These are phyloP conservation scores for Metschnikowia henanensis DNA, from an alignment of 805 yeast species.

Conservation along the genomic window DNA sequence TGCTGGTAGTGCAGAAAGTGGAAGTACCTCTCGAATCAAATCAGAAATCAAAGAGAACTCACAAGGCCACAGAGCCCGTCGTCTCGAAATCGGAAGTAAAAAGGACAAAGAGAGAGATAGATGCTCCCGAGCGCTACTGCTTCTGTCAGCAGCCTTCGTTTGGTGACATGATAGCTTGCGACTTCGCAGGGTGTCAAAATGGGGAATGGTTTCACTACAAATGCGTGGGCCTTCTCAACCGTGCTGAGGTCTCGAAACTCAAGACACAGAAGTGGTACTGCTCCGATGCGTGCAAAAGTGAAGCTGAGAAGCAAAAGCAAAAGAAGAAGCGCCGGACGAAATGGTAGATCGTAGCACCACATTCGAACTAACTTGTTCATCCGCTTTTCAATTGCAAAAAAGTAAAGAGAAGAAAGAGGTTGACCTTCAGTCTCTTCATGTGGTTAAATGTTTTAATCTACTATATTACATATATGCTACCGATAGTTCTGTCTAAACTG, in stretches of 20 bases:
- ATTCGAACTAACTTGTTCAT: too few relatives aligned
- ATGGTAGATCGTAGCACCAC: slow-evolving; percentile 6
- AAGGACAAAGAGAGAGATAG: neutral
- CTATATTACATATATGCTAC: neutral
- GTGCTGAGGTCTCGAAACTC: slow-evolving; percentile 38
- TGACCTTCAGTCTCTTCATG: too few relatives aligned
- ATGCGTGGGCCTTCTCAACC: slow-evolving; percentile 40
- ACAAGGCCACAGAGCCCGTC: too few relatives aligned
- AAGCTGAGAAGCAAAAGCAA: slow-evolving; percentile 5
- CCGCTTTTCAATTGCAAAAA: too few relatives aligned
- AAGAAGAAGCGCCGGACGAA: slow-evolving; percentile 6
- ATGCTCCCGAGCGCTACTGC: slow-evolving; percentile 20
- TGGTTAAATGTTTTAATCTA: too few relatives aligned
- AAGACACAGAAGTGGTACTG: slow-evolving; percentile 42
- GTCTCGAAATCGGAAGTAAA: too few relatives aligned
- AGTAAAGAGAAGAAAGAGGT: too few relatives aligned
- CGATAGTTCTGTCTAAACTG: slow-evolving; percentile 23
- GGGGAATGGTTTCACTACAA: slow-evolving; percentile 50
- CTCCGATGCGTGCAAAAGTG: slow-evolving; percentile 30
- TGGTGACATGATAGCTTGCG: slow-evolving; percentile 34
- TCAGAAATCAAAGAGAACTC: too few relatives aligned
- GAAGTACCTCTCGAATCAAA: too few relatives aligned
- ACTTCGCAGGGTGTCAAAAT: slow-evolving; percentile 36
- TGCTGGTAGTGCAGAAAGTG: too few relatives aligned
- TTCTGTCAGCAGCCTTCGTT: slow-evolving; percentile 29